These are phyloP conservation scores for Clarireedia monteithiana DNA, from an alignment of 2,329 filamentous ascomycete species.

Conservation along the genomic window DNA sequence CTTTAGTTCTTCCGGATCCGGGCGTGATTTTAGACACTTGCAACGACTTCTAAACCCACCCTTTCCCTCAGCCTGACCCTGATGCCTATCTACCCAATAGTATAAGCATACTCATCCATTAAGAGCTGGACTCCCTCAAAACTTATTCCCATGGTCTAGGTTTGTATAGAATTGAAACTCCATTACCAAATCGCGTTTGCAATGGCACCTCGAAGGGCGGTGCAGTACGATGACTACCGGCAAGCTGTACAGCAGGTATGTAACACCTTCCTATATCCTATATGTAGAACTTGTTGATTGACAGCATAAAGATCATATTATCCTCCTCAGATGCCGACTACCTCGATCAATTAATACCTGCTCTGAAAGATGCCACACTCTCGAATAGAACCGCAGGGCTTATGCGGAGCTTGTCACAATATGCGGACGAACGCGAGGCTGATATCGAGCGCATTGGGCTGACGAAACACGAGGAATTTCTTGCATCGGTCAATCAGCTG, in stretches of 20 bases:
- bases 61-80: too few species aligned
- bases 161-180: background rate
- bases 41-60: too few species aligned
- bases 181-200: background rate
- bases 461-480: conserved; percentile 94
- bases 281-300: background rate
- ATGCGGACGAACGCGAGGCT: conserved; percentile 76
- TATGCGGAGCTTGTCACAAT: conserved; percentile 69
- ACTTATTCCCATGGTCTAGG: too few species aligned
- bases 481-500: conserved; percentile 88
- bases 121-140: background rate
- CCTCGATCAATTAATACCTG: conserved; percentile 88
- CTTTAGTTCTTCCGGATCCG: too few species aligned
- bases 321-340: conserved; percentile 90
- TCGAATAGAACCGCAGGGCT: conserved; percentile 66
- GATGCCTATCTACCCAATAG: too few species aligned
- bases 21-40: too few species aligned
- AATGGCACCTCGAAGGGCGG: conserved; percentile 22
- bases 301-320: conserved; percentile 66
- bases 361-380: conserved; percentile 80
- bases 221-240: conserved; percentile 28
- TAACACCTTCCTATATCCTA: background rate
- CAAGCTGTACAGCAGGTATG: conserved; percentile 27
- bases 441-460: conserved; percentile 94
- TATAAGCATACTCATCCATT: too few species aligned